phyloP scores from a whole-genome alignment of 768 basidiomycete species.

The Kwoniella bestiolae region DNA sequence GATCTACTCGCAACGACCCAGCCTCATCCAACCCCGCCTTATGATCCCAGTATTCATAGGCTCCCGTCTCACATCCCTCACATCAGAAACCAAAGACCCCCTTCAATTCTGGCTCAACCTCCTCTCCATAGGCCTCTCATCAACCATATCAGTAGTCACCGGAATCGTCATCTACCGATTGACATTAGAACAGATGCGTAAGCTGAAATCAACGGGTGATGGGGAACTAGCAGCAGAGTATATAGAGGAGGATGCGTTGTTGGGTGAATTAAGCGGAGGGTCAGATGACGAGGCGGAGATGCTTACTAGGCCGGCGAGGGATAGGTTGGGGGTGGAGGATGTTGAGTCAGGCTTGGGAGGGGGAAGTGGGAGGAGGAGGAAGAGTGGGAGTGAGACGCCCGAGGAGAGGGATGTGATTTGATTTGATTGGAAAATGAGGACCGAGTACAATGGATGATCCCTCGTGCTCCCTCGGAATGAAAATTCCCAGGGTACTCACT shows the following conservation, averaged over 20 bases:
- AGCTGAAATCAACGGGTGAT: slow-evolving; percentile 34
- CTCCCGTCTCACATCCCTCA: slow-evolving; percentile 54
- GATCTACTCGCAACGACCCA: too few species aligned
- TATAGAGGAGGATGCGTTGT: slow-evolving; percentile 47
- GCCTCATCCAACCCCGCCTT: slow-evolving; percentile 49
- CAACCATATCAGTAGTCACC: slow-evolving; percentile 41
- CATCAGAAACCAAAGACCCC: slow-evolving; percentile 42
- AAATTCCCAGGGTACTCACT: too few species aligned
- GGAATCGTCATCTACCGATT: slow-evolving; percentile 53
- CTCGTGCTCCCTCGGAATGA: too few species aligned
- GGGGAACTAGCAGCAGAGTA: slow-evolving; percentile 50
- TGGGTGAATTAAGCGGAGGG: slow-evolving; percentile 38
- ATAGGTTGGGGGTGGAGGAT: background rate
- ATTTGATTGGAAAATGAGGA: too few species aligned
- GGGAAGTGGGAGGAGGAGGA: background rate
- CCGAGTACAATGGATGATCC: too few species aligned
- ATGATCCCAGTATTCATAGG: slow-evolving; percentile 56
- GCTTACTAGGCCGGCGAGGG: background rate
- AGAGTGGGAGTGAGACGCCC: slow-evolving; percentile 7
- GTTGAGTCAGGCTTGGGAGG: background rate
- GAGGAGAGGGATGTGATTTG: slow-evolving; percentile 1
- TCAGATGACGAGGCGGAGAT: slow-evolving; percentile 3
- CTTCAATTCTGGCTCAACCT: slow-evolving; percentile 54
- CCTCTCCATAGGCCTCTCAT: slow-evolving; percentile 42
- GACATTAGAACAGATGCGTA: slow-evolving; percentile 53